Conservation (phyloP, 495 filamentous ascomycete species). For the Daldinia childiae region DNA sequence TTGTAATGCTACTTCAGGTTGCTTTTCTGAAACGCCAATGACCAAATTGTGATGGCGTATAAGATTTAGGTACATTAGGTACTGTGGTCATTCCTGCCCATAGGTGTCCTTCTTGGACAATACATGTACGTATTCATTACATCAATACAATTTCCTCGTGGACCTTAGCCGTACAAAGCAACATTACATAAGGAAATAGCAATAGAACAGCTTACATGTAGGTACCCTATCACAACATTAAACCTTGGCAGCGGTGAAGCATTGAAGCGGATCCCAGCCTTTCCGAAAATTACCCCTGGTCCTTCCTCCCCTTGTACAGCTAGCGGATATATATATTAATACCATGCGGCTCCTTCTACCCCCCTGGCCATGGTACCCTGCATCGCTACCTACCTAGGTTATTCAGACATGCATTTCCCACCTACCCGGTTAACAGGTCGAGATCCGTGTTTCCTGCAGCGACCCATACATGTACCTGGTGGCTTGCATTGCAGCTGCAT, state of each 20-base stretch:
- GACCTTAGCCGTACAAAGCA: background rate
- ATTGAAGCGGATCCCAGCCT: background rate
- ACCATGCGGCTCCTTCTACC: background rate
- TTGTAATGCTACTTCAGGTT: background rate
- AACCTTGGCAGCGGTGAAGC: background rate
- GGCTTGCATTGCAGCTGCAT: background rate
- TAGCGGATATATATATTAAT: background rate
- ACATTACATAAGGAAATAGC: background rate
- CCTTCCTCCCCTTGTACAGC: background rate
- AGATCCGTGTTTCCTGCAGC: background rate
- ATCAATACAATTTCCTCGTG: background rate
- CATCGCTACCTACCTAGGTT: background rate
- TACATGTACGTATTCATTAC: background rate
- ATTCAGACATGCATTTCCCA: background rate
- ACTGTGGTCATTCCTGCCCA: background rate
- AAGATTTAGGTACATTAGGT: background rate
- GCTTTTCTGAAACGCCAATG: background rate
- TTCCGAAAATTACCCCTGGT: background rate
- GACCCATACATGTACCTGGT: background rate
- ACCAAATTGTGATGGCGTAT: background rate
- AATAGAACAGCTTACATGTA: background rate
- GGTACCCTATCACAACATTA: too few species aligned
- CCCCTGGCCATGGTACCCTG: too few species aligned
- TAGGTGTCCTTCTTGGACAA: background rate
- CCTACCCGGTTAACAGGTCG: background rate